These are phyloP conservation scores for Metschnikowia peoriensis DNA, from an alignment of 805 yeast genomes.

Conservation along the genomic window DNA sequence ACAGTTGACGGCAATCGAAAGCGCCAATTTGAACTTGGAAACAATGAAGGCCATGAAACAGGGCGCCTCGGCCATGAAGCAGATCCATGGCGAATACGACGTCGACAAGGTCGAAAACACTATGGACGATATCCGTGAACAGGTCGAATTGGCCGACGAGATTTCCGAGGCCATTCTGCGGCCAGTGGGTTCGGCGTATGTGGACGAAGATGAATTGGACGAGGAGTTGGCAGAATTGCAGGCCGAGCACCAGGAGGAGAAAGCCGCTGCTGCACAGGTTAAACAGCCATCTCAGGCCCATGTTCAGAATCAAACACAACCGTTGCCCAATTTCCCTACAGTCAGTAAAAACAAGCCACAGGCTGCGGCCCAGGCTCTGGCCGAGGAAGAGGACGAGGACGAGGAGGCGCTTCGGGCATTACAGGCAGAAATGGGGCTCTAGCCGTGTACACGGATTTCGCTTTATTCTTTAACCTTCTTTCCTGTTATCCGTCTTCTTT, in stretches of 20 bases:
- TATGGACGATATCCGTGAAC: conserved; percentile 97
- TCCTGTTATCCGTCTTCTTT: background rate
- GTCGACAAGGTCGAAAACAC: conserved; percentile 96
- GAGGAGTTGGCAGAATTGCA: conserved; percentile 89
- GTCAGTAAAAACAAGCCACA: conserved; percentile 44
- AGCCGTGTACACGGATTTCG: conserved; percentile 5
- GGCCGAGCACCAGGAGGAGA: conserved; percentile 68
- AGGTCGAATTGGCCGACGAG: conserved; percentile 92
- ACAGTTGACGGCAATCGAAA: conserved; percentile 86
- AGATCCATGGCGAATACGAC: conserved; percentile 90
- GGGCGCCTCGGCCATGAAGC: conserved; percentile 95
- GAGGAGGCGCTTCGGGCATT: conserved; percentile 76
- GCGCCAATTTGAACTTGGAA: conserved; percentile 93
- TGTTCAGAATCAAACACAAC: conserved; percentile 18
- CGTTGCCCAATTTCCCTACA: conserved; percentile 46
- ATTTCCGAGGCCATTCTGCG: conserved; percentile 94
- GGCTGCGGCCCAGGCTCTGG: conserved; percentile 9
- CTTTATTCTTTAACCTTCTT: background rate
- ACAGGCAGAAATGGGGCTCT: conserved; percentile 86
- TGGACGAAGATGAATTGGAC: conserved; percentile 90
- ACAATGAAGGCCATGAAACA: conserved; percentile 99
- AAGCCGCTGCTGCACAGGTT: conserved; percentile 5
- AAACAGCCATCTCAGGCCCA: conserved; percentile 11
- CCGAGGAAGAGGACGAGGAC: conserved; percentile 61
- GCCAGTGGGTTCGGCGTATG: conserved; percentile 80